phyloP scores from a whole-genome alignment of 257 asterid genomes.

The Rauvolfia tetraphylla region DNA sequence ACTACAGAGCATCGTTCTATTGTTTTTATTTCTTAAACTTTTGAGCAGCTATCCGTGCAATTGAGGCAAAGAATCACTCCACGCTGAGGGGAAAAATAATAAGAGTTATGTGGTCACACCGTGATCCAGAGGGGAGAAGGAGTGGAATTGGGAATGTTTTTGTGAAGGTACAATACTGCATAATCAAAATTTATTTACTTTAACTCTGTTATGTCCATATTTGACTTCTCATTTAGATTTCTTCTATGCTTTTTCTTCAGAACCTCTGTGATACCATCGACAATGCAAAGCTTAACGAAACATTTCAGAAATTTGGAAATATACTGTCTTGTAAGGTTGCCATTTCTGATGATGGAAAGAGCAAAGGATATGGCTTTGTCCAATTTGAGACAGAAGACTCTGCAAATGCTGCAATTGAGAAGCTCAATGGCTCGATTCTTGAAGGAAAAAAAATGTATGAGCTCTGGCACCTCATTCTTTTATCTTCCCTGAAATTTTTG shows the following conservation, averaged over 20 bases:
- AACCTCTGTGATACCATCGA: constrained; percentile 36
- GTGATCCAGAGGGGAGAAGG: constrained; percentile 43
- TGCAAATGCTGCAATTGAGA: constrained; percentile 45
- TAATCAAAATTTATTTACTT: background rate
- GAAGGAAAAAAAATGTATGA: constrained; percentile 39
- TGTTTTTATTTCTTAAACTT: background rate
- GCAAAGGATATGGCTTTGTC: constrained; percentile 67
- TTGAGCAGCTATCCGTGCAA: constrained; percentile 29
- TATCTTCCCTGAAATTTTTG: background rate
- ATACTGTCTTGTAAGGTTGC: constrained; percentile 42
- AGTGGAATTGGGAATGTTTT: constrained; percentile 54
- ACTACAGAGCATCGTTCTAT: background rate
- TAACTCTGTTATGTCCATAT: background rate
- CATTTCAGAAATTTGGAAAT: constrained; percentile 35
- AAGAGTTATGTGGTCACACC: constrained; percentile 48
- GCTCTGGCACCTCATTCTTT: constrained; percentile 11
- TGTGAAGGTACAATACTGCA: constrained; percentile 43
- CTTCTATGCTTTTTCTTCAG: constrained; percentile 20
- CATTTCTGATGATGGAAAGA: constrained; percentile 37
- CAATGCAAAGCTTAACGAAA: constrained; percentile 34
- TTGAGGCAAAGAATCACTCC: constrained; percentile 40
- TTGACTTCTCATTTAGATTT: constrained; percentile 1
- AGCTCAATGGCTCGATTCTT: constrained; percentile 37
- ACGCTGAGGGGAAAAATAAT: constrained; percentile 45
- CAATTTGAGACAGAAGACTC: constrained; percentile 43